Evolutionary conservation across 495 filamentous ascomycete species (phyloP).

Genomic region (Penicillium cataractarum): DNA sequence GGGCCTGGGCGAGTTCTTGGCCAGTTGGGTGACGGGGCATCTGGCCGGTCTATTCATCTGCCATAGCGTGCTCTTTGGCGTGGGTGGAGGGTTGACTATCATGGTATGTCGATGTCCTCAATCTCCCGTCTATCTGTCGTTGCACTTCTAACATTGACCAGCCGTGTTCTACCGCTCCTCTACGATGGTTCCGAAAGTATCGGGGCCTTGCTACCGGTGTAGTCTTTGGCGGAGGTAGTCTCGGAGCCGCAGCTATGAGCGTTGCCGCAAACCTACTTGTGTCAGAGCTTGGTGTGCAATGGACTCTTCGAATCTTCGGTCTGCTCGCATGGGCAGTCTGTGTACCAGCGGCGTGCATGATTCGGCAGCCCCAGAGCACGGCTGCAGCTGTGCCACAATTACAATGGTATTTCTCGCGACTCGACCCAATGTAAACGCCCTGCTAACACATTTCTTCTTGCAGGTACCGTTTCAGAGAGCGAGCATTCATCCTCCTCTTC

Average conservation of each 20-base stretch:
- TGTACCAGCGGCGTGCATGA: constrained; percentile 11
- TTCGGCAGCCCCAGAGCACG: constrained; percentile 10
- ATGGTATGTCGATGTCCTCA: constrained; percentile 8
- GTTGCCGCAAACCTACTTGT: constrained; percentile 17
- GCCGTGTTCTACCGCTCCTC: constrained; percentile 15
- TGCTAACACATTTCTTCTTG: background rate
- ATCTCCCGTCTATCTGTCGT: background rate
- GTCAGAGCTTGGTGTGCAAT: constrained; percentile 6
- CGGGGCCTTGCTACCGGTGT: constrained; percentile 13
- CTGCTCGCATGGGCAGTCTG: constrained; percentile 13
- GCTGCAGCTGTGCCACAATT: constrained; percentile 7
- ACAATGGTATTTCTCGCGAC: constrained; percentile 11
- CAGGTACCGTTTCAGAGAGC: constrained; percentile 17
- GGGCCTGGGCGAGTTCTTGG: constrained; percentile 18
- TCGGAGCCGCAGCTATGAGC: constrained; percentile 16
- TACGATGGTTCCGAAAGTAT: constrained; percentile 17
- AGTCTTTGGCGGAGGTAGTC: constrained; percentile 20
- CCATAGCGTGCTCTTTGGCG: constrained; percentile 17
- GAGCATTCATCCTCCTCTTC: constrained; percentile 13
- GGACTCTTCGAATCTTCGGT: constrained; percentile 18
- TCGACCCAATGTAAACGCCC: too few species aligned
- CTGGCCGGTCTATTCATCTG: constrained; percentile 16
- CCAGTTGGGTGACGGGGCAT: constrained; percentile 11
- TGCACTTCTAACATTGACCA: constrained; percentile 1
- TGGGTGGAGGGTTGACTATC: constrained; percentile 17